Evolutionary conservation across 306 rosid genomes (phyloP).

Genomic region (Glycine soja): DNA sequence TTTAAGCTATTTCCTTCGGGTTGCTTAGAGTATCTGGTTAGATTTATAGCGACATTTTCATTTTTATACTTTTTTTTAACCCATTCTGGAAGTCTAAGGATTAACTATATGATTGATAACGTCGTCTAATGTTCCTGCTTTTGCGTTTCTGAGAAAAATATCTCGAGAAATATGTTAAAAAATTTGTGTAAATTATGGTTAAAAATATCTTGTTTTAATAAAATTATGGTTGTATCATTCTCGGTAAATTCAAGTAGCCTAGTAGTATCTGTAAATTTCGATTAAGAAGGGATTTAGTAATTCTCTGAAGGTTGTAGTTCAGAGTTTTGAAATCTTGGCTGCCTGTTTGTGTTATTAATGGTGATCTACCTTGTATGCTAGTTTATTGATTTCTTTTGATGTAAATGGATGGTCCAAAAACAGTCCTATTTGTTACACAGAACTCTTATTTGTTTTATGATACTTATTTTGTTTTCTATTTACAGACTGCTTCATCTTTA

Average conservation of each 20-base stretch:
- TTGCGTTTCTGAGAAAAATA: constrained; percentile 6
- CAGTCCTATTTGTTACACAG: not conserved
- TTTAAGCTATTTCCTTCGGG: not conserved
- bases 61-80: constrained; percentile 22
- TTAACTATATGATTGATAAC: not conserved
- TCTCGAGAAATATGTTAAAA: not conserved
- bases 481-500: constrained; percentile 66
- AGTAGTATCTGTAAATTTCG: not conserved
- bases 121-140: not conserved
- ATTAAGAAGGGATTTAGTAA: constrained; percentile 3
- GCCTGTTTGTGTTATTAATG: not conserved
- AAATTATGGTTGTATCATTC: too few species aligned
- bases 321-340: constrained; percentile 20
- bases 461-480: constrained; percentile 22
- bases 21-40: not conserved
- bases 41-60: not conserved
- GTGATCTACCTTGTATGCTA: constrained; percentile 8
- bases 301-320: constrained; percentile 18
- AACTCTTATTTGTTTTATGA: constrained; percentile 29
- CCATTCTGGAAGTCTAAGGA: not conserved
- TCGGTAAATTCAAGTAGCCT: not conserved
- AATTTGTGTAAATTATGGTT: too few species aligned
- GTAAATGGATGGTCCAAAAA: constrained; percentile 15
- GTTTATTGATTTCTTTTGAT: not conserved
- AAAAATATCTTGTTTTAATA: too few species aligned